Evolutionary conservation across 352 stramenopile genomes (phyloP), one percentile per base, ranked within the genome.

Genomic region (Phytophthora lateralis): DNA sequence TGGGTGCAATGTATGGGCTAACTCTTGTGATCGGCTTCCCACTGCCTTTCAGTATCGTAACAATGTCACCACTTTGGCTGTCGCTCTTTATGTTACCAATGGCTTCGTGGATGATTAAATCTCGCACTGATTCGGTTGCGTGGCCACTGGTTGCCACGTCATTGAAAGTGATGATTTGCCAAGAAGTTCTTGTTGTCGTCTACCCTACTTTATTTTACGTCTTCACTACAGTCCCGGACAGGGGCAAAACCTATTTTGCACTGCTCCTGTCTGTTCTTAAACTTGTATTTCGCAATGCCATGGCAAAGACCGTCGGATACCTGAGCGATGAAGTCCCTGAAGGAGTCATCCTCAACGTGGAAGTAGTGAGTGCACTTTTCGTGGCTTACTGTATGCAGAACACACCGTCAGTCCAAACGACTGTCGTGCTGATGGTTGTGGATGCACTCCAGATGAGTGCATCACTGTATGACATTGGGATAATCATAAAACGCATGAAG

Each of bases 311-410:
- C 0, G 55, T 60, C 17, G 34, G 15, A 4, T 56, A 66, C 41
- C 20, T 74, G 11, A 54, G 39, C 8, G 56, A 72, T 7, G 35
- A 63, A 38, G 39, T 61, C 26, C 69, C 64, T 1, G 53, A 58
- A 24, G 41, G 64, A 1, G 64, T 81, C 6, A 75, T 78, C 32
- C 62, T 79, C 29, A 77, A 73, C 29, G 52, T 81, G 14, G 61
- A 81, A 32, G 61, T 80, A n/a, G 74, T 69, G 41, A 73, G 65
- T 41, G 62, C 71, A 7, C 49, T 79, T 11, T 80, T 73, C 27
- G 58, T 66, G 11, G 29, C 62, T 12, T 78, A 49, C 27, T 75
- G 71, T 60, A 68, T 78, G 58, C 68, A 78, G 32, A 73, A 48
- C 38, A 46, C 68, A 4, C 61, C 37, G 0, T 75, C 64, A 26